Conservation (phyloP, 768 basidiomycete species). For the Obba rivulosa region DNA sequence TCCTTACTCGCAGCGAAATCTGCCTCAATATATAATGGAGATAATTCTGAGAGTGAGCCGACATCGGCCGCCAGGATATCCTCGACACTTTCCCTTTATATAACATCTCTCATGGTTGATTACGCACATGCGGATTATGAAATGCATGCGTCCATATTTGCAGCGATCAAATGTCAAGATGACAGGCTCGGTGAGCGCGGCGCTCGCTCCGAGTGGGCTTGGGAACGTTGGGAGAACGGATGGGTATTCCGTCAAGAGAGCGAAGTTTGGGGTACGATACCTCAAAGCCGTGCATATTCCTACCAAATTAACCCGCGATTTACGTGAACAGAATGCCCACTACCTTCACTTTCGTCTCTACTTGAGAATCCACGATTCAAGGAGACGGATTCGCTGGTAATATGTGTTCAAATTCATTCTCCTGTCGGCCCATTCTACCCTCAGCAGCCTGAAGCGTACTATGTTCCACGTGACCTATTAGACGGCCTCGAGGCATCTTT, state of each 20-base stretch:
- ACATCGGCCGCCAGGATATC: slow-evolving; percentile 19
- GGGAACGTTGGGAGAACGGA: slow-evolving; percentile 67
- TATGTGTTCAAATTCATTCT: slow-evolving; percentile 71
- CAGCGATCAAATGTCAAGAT: slow-evolving; percentile 63
- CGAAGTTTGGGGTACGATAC: slow-evolving; percentile 64
- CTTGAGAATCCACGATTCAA: slow-evolving; percentile 53
- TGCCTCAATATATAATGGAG: slow-evolving; percentile 11
- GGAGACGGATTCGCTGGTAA: slow-evolving; percentile 62
- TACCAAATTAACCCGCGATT: background rate
- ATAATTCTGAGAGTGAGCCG: slow-evolving; percentile 6
- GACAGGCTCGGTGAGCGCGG: slow-evolving; percentile 56
- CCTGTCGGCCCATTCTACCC: slow-evolving; percentile 51
- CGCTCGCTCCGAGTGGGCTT: slow-evolving; percentile 65
- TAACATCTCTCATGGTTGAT: slow-evolving; percentile 62
- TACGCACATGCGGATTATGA: slow-evolving; percentile 56
- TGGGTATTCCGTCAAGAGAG: slow-evolving; percentile 66
- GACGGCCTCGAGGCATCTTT: slow-evolving; percentile 66
- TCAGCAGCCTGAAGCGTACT: slow-evolving; percentile 58
- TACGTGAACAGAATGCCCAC: slow-evolving; percentile 43
- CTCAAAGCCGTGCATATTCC: background rate
- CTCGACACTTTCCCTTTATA: slow-evolving; percentile 51
- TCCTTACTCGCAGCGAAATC: background rate
- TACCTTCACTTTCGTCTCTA: slow-evolving; percentile 58
- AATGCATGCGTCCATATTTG: slow-evolving; percentile 61
- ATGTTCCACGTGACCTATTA: slow-evolving; percentile 61